A percentile compares a stretch with the other conserved stretches of the same genome.
These are phyloP conservation scores for Colletotrichum phormii DNA, from an alignment of 2,329 filamentous ascomycete genomes.

Conservation along the genomic window DNA sequence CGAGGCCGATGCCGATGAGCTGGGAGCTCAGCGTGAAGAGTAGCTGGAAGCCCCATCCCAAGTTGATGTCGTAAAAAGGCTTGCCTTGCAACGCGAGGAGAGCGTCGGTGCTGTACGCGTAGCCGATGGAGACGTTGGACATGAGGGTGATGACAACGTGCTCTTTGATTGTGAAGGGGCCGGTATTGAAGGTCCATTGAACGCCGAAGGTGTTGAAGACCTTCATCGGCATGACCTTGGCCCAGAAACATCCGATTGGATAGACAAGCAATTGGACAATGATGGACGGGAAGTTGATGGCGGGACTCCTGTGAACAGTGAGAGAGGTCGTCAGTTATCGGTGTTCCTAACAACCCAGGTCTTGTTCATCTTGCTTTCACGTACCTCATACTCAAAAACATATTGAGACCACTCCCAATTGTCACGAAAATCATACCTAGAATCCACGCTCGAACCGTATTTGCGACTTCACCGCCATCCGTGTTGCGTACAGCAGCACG, in stretches of 20 bases:
- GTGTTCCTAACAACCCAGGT: neutral
- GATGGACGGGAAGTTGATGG: conserved; percentile 46
- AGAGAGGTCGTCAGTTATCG: conserved; percentile 41
- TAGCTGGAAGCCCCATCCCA: conserved; percentile 68
- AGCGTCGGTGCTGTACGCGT: conserved; percentile 54
- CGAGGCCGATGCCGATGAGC: conserved; percentile 70
- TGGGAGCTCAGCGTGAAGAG: conserved; percentile 69
- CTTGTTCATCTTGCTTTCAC: conserved; percentile 11
- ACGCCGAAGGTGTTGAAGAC: conserved; percentile 54
- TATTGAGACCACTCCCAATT: conserved; percentile 49
- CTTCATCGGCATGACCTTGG: conserved; percentile 53
- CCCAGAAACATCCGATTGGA: conserved; percentile 57
- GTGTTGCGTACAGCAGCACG: conserved; percentile 35
- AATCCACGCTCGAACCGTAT: conserved; percentile 56
- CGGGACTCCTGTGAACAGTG: conserved; percentile 40
- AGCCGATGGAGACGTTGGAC: conserved; percentile 64
- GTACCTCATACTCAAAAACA: conserved; percentile 34
- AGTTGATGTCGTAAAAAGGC: conserved; percentile 57
- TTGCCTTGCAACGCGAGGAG: conserved; percentile 53
- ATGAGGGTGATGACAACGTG: conserved; percentile 61
- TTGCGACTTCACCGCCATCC: conserved; percentile 40
- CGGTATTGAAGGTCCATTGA: conserved; percentile 49
- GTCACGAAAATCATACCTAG: conserved; percentile 58
- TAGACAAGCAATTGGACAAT: conserved; percentile 56
- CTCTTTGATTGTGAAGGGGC: conserved; percentile 59